These are phyloP conservation scores for Seiridium cupressi DNA, from an alignment of 2,329 filamentous ascomycete species.

Conservation along the genomic window DNA sequence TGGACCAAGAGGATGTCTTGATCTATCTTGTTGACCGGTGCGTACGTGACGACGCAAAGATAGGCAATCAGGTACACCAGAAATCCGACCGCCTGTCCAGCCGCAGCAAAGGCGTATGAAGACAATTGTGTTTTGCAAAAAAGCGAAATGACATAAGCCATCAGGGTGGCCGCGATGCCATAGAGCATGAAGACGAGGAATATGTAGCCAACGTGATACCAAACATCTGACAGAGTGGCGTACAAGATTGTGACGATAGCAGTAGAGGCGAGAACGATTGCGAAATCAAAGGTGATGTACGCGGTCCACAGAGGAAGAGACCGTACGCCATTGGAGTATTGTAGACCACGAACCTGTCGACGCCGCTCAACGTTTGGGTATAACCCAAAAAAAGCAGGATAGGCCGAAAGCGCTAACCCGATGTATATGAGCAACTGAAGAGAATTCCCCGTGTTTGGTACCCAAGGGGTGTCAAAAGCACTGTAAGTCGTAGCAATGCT, in stretches of 20 bases:
- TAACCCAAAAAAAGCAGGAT: slow-evolving; percentile 82
- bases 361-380: slow-evolving; percentile 86
- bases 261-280: slow-evolving; percentile 66
- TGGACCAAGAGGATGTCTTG: slow-evolving; percentile 65
- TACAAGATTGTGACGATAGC: slow-evolving; percentile 70
- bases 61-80: slow-evolving; percentile 71
- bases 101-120: slow-evolving; percentile 80
- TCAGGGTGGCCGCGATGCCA: slow-evolving; percentile 71
- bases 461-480: slow-evolving; percentile 72
- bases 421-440: slow-evolving; percentile 82
- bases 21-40: slow-evolving; percentile 68
- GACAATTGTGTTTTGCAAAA: slow-evolving; percentile 77
- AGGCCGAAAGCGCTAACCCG: slow-evolving; percentile 72
- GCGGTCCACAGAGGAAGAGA: slow-evolving; percentile 82
- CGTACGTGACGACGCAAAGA: slow-evolving; percentile 71
- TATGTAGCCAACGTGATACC: slow-evolving; percentile 78
- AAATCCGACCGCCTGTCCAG: slow-evolving; percentile 71
- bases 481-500: slow-evolving; percentile 72
- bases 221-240: slow-evolving; percentile 60
- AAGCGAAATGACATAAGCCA: slow-evolving; percentile 80
- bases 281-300: slow-evolving; percentile 78
- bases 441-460: slow-evolving; percentile 66
- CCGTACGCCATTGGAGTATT: slow-evolving; percentile 89
- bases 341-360: slow-evolving; percentile 74
- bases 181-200: slow-evolving; percentile 81